Evolutionary conservation across 306 rosid genomes (phyloP).

Genomic region (Prunus persica): DNA sequence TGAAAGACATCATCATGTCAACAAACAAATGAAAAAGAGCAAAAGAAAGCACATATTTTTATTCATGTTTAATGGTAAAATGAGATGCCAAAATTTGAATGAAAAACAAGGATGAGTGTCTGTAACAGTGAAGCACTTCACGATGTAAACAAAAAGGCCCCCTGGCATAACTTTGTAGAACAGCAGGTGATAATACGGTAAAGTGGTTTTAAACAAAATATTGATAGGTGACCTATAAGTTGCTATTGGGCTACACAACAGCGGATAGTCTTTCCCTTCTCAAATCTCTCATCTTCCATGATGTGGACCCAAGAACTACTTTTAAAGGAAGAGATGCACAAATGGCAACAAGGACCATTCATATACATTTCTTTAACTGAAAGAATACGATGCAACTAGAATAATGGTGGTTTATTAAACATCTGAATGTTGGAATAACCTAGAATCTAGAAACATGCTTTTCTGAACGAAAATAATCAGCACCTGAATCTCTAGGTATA

Average conservation of each 20-base stretch:
- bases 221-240: background rate
- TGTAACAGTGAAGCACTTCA: background rate
- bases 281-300: too few species aligned
- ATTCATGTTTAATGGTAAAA: background rate
- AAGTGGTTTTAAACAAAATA: background rate
- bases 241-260: background rate
- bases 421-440: background rate
- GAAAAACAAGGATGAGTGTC: background rate
- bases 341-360: background rate
- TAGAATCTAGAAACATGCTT: background rate
- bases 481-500: background rate
- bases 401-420: background rate
- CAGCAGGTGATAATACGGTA: background rate
- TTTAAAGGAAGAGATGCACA: background rate
- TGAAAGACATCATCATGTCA: slow-evolving; percentile 19
- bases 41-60: background rate
- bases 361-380: background rate
- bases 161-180: background rate
- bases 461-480: background rate
- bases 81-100: background rate
- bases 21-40: background rate
- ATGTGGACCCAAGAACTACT: background rate
- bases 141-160: background rate
- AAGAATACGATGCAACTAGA: background rate
- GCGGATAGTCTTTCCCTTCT: background rate